Base-by-base conservation (phyloP, 1,284 basidiomycete genomes). In the Sanghuangporus sanghuang region DNA sequence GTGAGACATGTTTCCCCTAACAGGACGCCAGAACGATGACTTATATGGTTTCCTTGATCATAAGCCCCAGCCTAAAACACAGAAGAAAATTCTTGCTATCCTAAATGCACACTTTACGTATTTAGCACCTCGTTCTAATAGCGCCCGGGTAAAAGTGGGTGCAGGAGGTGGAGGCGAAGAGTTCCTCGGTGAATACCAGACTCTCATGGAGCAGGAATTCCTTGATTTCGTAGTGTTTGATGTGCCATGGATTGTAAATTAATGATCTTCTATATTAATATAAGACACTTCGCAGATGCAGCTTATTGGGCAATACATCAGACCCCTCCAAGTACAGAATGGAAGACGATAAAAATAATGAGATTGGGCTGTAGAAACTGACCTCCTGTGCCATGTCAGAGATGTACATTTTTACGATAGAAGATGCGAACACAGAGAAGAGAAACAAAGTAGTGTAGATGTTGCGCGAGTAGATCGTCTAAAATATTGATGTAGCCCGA, bases 141-240 rank as follows among this genome's bases (percentile, higher is more conserved):
- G 77, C 21, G 63, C 65, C 71, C 80, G 80, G 71, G 75, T 75
- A 67, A 78, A 75, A 69, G 78, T 76, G 65, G 76, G 77, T 61
- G 75, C 72, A n/a, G 75, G 75, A 54, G 73, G 72, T 2, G 72
- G 69, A 36, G 78, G 74, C 39, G 87, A 88, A 11, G 89, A 92
- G 42, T 86, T 93, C 62, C 81, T 84, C 12, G 94, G 94, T 67
- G 95, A 98, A 75, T 98, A 93, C 74, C 91, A 94, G 73, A 85
- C 85, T 27, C 78, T 98, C 48, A 85, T 98, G 82, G 95, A 98
- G 71, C 91, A 95, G 73, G 95, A 98, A 75, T 92, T 92, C 75
- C 94, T 90, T 73, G 93, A 96, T 76, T 97, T 96, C 71, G 93
- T 96, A 49, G 73, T 96, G 71, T 95, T 89, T 72, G 94, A 92